A percentile compares a stretch with the other conserved stretches of the same genome.
These are phyloP conservation scores for Paraphoma chrysanthemicola DNA, from an alignment of 2,329 filamentous ascomycete genomes.

Conservation along the genomic window DNA sequence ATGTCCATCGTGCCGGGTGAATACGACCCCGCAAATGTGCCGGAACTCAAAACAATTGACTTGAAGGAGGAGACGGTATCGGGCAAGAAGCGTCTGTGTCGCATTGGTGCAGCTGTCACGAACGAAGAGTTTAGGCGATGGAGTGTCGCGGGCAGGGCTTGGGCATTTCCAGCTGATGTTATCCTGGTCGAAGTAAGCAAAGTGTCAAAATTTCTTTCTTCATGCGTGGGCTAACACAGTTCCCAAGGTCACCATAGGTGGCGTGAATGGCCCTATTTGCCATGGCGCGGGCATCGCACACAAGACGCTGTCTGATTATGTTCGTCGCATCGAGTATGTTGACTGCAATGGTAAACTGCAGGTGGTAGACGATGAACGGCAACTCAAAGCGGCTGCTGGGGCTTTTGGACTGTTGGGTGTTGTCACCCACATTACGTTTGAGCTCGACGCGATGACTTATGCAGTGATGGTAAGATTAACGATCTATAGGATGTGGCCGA, in stretches of 20 bases:
- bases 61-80: neutral
- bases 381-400: neutral
- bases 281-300: neutral
- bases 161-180: neutral
- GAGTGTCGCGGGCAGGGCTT: neutral
- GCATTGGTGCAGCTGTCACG: neutral
- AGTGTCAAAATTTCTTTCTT: neutral
- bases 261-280: neutral
- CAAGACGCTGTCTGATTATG: neutral
- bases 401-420: neutral
- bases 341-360: neutral
- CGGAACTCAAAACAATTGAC: neutral
- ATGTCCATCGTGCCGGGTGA: neutral
- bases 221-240: neutral
- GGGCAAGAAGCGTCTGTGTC: neutral
- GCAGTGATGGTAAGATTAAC: neutral
- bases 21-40: neutral
- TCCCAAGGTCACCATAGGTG: neutral
- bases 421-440: neutral
- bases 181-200: neutral
- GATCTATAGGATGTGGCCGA: neutral
- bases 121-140: neutral
- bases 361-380: neutral
- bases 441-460: neutral
- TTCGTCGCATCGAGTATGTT: neutral